phyloP scores from a whole-genome alignment of 129 eudicot genomes.

The Cynara cardunculus region DNA sequence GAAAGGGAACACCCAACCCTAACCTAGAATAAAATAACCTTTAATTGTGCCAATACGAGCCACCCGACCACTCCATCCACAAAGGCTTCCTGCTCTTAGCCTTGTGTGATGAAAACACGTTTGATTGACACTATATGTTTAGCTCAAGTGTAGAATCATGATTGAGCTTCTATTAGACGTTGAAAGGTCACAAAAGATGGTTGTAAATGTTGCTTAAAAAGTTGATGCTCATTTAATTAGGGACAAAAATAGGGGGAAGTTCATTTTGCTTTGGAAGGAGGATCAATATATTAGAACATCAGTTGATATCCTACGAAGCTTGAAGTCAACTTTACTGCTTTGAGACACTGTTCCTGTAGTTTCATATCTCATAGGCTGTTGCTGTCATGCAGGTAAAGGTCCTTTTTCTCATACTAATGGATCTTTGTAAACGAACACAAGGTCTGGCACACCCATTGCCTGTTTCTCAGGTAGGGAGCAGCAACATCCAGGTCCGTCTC shows the following conservation, averaged over 20 bases:
- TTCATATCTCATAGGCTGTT: slow-evolving; percentile 1
- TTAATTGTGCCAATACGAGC: too few species aligned
- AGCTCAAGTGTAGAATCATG: background rate
- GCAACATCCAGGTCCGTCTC: slow-evolving; percentile 87
- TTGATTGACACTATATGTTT: background rate
- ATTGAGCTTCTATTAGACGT: background rate
- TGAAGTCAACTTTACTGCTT: background rate
- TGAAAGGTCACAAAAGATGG: background rate
- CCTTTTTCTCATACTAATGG: slow-evolving; percentile 89
- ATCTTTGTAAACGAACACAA: slow-evolving; percentile 87
- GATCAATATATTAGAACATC: background rate
- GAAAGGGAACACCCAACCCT: too few species aligned
- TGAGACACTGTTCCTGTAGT: background rate
- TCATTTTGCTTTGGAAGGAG: background rate
- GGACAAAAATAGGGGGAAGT: background rate
- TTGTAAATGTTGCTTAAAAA: background rate
- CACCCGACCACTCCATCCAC: too few species aligned
- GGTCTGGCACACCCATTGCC: slow-evolving; percentile 78
- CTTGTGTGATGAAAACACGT: background rate
- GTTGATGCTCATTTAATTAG: background rate
- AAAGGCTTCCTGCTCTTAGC: too few species aligned
- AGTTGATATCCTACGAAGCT: background rate
- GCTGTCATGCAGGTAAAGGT: slow-evolving; percentile 75
- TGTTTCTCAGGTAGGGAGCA: slow-evolving; percentile 94
- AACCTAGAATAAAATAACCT: too few species aligned